Evolutionary conservation across 208 protist species (phyloP).

Genomic region (Wallacemonas sp.): DNA sequence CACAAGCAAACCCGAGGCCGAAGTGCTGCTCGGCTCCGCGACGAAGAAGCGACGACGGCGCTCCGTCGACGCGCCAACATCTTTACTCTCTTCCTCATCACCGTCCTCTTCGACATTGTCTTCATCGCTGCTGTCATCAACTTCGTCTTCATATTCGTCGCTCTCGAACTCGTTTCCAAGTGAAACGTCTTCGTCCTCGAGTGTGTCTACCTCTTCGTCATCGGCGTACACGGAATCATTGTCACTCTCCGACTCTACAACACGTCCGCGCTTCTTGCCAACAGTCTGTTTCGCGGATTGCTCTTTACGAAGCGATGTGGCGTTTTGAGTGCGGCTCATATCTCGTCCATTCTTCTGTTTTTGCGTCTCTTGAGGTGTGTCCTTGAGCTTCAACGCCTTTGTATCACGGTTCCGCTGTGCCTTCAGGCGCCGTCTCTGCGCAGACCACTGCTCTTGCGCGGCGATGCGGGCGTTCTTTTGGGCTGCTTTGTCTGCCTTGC

Average conservation of each 20-base stretch:
- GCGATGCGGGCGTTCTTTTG: constrained; percentile 57
- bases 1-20: neutral
- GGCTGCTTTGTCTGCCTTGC: constrained; percentile 38
- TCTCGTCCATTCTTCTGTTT: constrained; percentile 3
- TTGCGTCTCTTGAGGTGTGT: constrained; percentile 14
- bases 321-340: too few species aligned
- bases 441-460: constrained; percentile 51
- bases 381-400: constrained; percentile 18
- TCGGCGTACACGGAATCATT: too few species aligned
- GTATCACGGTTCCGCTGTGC: constrained; percentile 16
- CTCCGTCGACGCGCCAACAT: neutral
- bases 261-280: neutral
- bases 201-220: neutral
- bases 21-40: neutral
- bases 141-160: neutral
- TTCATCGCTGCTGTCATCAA: constrained; percentile 1
- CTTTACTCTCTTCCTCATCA: constrained; percentile 6
- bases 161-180: neutral
- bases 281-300: too few species aligned
- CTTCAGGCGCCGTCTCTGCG: constrained; percentile 37
- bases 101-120: constrained; percentile 7
- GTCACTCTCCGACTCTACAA: neutral
- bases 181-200: constrained; percentile 5
- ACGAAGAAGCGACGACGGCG: constrained; percentile 10
- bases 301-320: too few species aligned